Evolutionary conservation across 192 early-diverging fungal species (phyloP).

Genomic region (Entomortierella chlamydospora): DNA sequence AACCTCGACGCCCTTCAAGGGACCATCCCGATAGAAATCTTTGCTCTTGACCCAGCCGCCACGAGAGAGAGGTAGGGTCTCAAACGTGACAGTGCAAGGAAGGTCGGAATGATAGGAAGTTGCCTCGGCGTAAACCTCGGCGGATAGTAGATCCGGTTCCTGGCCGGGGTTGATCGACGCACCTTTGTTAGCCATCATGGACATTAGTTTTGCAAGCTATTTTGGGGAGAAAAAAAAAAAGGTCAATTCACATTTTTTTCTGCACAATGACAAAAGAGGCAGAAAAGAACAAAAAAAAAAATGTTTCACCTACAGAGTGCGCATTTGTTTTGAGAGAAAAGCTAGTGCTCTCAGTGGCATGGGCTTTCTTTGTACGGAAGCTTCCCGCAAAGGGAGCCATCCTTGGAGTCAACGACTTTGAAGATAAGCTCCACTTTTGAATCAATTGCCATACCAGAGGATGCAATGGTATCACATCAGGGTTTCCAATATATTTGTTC

Average conservation of each 20-base stretch:
- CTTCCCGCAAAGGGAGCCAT: conserved; percentile 26
- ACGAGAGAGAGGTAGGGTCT: conserved; percentile 21
- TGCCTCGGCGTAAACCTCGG: conserved; percentile 32
- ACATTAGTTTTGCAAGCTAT: conserved; percentile 68
- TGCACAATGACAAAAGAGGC: too few species aligned
- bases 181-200: conserved; percentile 71
- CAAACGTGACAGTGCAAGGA: conserved; percentile 26
- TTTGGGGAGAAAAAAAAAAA: background rate
- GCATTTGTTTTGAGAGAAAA: conserved; percentile 55
- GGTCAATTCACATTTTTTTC: background rate
- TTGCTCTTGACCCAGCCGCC: conserved; percentile 30
- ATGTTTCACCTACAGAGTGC: conserved; percentile 29
- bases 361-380: conserved; percentile 43
- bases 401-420: conserved; percentile 23
- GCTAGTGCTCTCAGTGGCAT: conserved; percentile 45
- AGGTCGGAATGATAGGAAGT: conserved; percentile 20
- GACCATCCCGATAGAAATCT: conserved; percentile 28
- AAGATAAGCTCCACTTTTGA: conserved; percentile 37
- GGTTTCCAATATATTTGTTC: conserved; percentile 37
- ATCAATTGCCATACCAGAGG: conserved; percentile 42
- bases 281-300: too few species aligned
- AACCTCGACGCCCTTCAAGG: conserved; percentile 51
- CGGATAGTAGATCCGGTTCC: conserved; percentile 39
- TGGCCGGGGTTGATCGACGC: conserved; percentile 32
- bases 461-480: conserved; percentile 31